These are phyloP conservation scores for Neurospora sp. DNA, from an alignment of 2,329 filamentous ascomycete genomes.

Conservation along the genomic window DNA sequence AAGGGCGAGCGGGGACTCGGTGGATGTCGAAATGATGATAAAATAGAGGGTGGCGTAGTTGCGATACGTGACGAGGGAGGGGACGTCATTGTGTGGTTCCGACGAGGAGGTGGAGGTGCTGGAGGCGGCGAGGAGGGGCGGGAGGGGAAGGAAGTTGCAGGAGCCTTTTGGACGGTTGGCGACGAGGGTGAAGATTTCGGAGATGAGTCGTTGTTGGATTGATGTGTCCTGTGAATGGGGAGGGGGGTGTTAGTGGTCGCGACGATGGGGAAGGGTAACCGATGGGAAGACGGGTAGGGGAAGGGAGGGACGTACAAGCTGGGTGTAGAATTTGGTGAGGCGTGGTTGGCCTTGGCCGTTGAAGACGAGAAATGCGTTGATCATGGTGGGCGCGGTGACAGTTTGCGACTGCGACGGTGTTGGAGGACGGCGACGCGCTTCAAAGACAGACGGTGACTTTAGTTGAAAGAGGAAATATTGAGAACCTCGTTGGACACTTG, in stretches of 20 bases:
- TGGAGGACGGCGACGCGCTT: background rate
- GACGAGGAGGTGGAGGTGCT: slow-evolving; percentile 54
- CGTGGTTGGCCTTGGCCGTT: slow-evolving; percentile 96
- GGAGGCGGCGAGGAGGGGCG: slow-evolving; percentile 53
- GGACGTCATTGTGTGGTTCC: slow-evolving; percentile 73
- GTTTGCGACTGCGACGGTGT: slow-evolving; percentile 4
- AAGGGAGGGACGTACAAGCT: slow-evolving; percentile 52
- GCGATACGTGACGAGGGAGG: slow-evolving; percentile 92
- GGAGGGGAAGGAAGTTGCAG: slow-evolving; percentile 90
- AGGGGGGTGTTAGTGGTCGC: background rate
- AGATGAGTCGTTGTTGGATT: slow-evolving; percentile 92
- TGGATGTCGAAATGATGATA: slow-evolving; percentile 93
- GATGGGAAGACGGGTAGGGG: background rate
- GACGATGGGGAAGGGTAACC: background rate
- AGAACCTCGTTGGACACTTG: background rate
- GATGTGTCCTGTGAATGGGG: slow-evolving; percentile 65
- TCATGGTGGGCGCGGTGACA: slow-evolving; percentile 51
- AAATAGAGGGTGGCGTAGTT: slow-evolving; percentile 98
- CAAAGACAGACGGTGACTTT: background rate
- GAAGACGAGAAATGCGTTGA: slow-evolving; percentile 97
- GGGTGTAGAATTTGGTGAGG: slow-evolving; percentile 97
- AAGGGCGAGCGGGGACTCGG: slow-evolving; percentile 87
- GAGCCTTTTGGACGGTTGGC: slow-evolving; percentile 83
- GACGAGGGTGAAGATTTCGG: slow-evolving; percentile 94
- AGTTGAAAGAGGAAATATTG: background rate